Percentiles rank a stretch among this genome's conserved stretches.
Evolutionary conservation across 1,284 basidiomycete genomes (phyloP).

Genomic region (Ustilago lituana): DNA sequence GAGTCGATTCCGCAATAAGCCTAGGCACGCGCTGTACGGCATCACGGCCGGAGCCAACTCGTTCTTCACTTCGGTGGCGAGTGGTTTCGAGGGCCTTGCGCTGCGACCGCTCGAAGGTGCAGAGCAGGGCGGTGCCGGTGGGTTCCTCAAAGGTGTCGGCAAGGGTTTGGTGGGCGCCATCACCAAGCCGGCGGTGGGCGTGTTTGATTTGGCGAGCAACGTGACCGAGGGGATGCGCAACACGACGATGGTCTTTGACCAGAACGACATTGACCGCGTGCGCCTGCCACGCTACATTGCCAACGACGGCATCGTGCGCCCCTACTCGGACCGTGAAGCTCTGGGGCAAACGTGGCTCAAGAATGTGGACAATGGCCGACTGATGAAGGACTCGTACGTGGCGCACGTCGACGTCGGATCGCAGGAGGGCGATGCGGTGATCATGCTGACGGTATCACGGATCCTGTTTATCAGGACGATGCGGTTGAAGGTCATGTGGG

Average conservation of each 20-base stretch:
- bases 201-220: conserved; percentile 94
- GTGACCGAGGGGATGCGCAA: conserved; percentile 93
- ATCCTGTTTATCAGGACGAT: conserved; percentile 83
- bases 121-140: conserved; percentile 89
- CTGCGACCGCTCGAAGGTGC: conserved; percentile 98
- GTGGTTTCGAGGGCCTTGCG: conserved; percentile 93
- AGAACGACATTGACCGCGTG: conserved; percentile 85
- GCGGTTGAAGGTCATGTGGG: conserved; percentile 88
- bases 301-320: conserved; percentile 59
- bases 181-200: conserved; percentile 95
- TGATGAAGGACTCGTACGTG: conserved; percentile 85
- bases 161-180: conserved; percentile 93
- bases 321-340: conserved; percentile 85
- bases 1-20: conserved; percentile 89
- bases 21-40: conserved; percentile 93
- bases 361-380: conserved; percentile 86
- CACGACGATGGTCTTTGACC: conserved; percentile 97
- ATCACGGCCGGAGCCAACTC: conserved; percentile 93
- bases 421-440: conserved; percentile 63
- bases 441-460: conserved; percentile 62
- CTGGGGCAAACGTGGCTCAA: conserved; percentile 95
- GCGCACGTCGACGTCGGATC: conserved; percentile 77
- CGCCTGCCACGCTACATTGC: conserved; percentile 88
- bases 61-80: conserved; percentile 90
- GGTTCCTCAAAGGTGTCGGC: conserved; percentile 97